Evolutionary conservation across 2,329 filamentous ascomycete genomes (phyloP).

Genomic region (Aspergillus pseudoglaucus): DNA sequence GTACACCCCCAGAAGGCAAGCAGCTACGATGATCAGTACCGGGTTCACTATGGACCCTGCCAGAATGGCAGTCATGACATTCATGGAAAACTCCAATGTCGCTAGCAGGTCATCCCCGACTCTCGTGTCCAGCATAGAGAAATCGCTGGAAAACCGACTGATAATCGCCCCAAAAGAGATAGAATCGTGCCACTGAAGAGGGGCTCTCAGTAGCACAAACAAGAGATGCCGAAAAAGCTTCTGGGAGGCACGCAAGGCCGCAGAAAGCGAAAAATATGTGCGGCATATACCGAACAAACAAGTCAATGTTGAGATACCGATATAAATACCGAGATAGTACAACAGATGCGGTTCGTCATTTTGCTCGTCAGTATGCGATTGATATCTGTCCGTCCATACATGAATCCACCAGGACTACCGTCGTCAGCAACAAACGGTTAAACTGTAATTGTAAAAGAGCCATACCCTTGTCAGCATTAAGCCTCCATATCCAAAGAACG

Average conservation of each 20-base stretch:
- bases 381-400: neutral
- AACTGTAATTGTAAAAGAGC: neutral
- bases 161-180: conserved; percentile 68
- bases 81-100: neutral
- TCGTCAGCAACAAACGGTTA: neutral
- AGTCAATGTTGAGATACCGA: conserved; percentile 51
- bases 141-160: conserved; percentile 71
- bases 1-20: neutral
- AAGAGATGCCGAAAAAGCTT: conserved; percentile 61
- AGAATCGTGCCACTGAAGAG: conserved; percentile 69
- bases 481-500: neutral
- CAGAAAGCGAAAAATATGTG: conserved; percentile 57
- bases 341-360: conserved; percentile 29
- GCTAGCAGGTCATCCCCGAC: conserved; percentile 54
- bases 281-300: conserved; percentile 55
- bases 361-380: neutral
- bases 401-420: neutral
- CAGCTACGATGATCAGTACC: neutral
- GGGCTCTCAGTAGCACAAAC: conserved; percentile 61
- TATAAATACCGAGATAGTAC: conserved; percentile 64
- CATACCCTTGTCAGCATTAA: neutral
- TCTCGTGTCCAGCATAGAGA: conserved; percentile 63
- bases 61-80: neutral
- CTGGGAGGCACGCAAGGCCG: conserved; percentile 64
- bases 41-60: neutral